Evolutionary conservation across 768 basidiomycete species (phyloP), one percentile per base, ranked within the genome.

Genomic region (Russula compacta): DNA sequence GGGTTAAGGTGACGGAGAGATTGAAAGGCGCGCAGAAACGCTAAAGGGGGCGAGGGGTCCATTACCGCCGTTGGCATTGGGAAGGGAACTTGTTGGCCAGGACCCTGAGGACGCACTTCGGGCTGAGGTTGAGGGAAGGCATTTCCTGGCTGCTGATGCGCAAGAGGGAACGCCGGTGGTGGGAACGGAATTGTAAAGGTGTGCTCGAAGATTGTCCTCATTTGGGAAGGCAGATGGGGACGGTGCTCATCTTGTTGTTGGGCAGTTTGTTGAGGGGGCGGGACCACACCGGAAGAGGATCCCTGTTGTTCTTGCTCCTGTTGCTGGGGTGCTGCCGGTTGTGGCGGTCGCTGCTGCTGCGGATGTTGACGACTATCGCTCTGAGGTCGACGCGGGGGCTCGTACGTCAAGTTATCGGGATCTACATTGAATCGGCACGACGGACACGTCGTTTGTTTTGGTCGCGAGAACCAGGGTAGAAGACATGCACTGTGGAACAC

Each of bases 391-490:
- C 44, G 59, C 32, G 54, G 59, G 5, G 53, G 58, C 47, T 63
- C 69, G 67, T 39, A 82, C 0, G 87, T 89, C 49, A 90, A 71
- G 59, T 84, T 84, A 58, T 89, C 84, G 0, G 89, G 89, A 68
- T 92, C 89, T 56, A 92, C 81, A 64, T 92, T 84, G 67, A 92
- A 92, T 64, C 89, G 75, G 72, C 89, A 92, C 0, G 87, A 87
- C 0, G 89, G 89, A 66, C 89, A 92, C 1, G 89, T 91, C 19
- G 89, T 90, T 65, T 87, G 86, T 46, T 77, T 79, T 11, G 88
- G 86, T 59, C 86, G 77, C 3, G 89, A 82, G 71, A 92, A 92
- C 89, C 89, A 92, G 1, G 89, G 89, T 10, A 87, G 70, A 39
- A 92, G 79, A 71, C 89, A 92, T 0, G 83, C 77, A 1, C 86